These are phyloP conservation scores for Fomitopsis serialis DNA, from an alignment of 768 basidiomycete species.

Conservation along the genomic window DNA sequence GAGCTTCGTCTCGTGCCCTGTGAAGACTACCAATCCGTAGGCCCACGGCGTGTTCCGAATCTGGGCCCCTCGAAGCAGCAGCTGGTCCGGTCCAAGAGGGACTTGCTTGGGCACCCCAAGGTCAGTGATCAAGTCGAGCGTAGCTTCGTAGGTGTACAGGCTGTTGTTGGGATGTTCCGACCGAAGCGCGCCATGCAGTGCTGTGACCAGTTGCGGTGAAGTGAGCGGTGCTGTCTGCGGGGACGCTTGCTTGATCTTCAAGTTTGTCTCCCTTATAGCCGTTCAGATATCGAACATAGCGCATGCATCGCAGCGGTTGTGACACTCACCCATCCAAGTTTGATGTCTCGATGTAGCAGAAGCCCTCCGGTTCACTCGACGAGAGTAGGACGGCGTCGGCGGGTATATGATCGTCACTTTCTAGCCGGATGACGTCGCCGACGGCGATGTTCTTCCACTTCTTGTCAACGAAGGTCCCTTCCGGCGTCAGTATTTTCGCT, in stretches of 20 bases:
- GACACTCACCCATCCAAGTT: conserved; percentile 84
- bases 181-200: conserved; percentile 77
- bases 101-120: conserved; percentile 69
- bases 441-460: conserved; percentile 90
- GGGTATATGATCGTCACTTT: conserved; percentile 91
- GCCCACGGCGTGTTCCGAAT: conserved; percentile 95
- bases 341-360: conserved; percentile 97
- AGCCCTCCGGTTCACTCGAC: conserved; percentile 92
- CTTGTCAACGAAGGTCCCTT: conserved; percentile 61
- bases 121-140: conserved; percentile 56
- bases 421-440: conserved; percentile 88
- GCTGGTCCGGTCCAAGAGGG: conserved; percentile 91
- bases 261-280: conserved; percentile 78
- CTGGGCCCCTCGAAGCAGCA: conserved; percentile 92
- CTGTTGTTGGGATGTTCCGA: conserved; percentile 98
- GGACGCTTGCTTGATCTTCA: conserved; percentile 97
- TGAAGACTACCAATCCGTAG: conserved; percentile 90
- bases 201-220: conserved; percentile 66
- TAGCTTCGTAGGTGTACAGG: conserved; percentile 91
- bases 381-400: conserved; percentile 87
- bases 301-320: conserved; percentile 8
- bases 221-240: conserved; percentile 75
- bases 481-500: conserved; percentile 65
- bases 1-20: conserved; percentile 96
- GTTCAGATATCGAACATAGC: not conserved